Evolutionary conservation across 192 early-diverging fungal species (phyloP).

Genomic region (Linnemannia exigua): DNA sequence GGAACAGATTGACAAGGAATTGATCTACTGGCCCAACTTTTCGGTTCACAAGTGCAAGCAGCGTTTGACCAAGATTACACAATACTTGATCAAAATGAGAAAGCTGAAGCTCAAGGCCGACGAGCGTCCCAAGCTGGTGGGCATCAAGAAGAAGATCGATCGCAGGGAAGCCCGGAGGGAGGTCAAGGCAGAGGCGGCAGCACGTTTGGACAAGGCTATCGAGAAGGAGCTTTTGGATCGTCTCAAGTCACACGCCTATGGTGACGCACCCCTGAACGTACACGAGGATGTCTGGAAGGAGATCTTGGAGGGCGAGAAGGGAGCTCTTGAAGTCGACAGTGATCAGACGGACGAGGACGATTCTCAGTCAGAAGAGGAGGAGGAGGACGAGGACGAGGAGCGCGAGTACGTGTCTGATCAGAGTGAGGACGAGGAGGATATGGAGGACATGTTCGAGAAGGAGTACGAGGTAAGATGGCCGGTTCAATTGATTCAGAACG

Average conservation of each 20-base stretch:
- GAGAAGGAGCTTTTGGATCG: conserved; percentile 97
- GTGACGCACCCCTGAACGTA: conserved; percentile 96
- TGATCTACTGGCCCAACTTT: conserved; percentile 94
- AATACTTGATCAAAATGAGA: conserved; percentile 96
- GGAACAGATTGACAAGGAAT: conserved; percentile 90
- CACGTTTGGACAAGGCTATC: conserved; percentile 90
- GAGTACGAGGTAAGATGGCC: conserved; percentile 53
- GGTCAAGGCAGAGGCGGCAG: conserved; percentile 91
- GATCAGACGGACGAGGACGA: conserved; percentile 82
- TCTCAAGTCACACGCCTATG: conserved; percentile 94
- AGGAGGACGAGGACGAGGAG: conserved; percentile 64
- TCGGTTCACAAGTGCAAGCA: conserved; percentile 97
- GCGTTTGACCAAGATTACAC: conserved; percentile 95
- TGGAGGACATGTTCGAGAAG: conserved; percentile 67
- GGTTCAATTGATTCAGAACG: background rate
- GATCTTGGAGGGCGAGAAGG: conserved; percentile 84
- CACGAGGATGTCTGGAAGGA: conserved; percentile 90
- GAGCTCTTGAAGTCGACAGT: conserved; percentile 78
- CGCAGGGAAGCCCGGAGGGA: conserved; percentile 88
- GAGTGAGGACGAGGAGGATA: conserved; percentile 76
- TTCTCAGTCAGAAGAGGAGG: conserved; percentile 63
- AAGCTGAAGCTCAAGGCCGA: conserved; percentile 86
- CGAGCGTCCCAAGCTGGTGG: conserved; percentile 80
- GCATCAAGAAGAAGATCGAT: conserved; percentile 96
- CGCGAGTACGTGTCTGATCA: conserved; percentile 74